These are phyloP conservation scores for Glonium stellatum DNA, from an alignment of 495 filamentous ascomycete genomes.

Conservation along the genomic window DNA sequence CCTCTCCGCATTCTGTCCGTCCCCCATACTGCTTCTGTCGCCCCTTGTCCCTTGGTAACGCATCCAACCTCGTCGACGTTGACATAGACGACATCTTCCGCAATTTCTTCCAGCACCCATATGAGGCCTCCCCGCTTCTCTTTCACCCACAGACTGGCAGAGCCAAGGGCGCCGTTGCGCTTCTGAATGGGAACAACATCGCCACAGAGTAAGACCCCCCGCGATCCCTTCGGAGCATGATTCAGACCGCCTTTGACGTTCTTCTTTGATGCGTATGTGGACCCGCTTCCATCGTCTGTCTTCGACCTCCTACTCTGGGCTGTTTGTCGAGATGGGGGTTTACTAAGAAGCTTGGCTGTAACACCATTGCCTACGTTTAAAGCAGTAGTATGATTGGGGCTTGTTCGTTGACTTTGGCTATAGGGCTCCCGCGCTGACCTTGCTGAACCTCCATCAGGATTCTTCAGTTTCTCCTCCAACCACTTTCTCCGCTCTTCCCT, in stretches of 20 bases:
- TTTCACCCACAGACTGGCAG: conserved; percentile 96
- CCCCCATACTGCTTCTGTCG: conserved; percentile 73
- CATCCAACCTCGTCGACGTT: conserved; percentile 65
- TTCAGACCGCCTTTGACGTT: conserved; percentile 30
- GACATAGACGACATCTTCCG: conserved; percentile 78
- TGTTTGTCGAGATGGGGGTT: conserved; percentile 69
- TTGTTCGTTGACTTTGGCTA: conserved; percentile 41
- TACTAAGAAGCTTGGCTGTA: conserved; percentile 78
- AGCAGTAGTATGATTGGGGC: conserved; percentile 42
- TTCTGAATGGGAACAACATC: conserved; percentile 97
- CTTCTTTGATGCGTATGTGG: conserved; percentile 47
- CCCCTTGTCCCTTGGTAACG: conserved; percentile 60
- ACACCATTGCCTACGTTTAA: conserved; percentile 68
- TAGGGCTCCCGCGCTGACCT: conserved; percentile 41
- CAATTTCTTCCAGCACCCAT: conserved; percentile 97
- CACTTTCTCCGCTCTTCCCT: conserved; percentile 78
- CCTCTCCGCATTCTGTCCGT: conserved; percentile 56
- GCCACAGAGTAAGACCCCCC: conserved; percentile 88
- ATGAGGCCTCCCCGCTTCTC: conserved; percentile 91
- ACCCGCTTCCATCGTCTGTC: conserved; percentile 69
- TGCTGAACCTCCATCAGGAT: conserved; percentile 42
- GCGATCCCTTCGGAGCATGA: conserved; percentile 65
- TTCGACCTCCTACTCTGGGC: conserved; percentile 50
- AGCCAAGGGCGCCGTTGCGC: conserved; percentile 81
- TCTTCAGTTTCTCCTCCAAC: conserved; percentile 78